Conservation (phyloP, 371 early-diverging fungal species). For the Mucor plumbeus region DNA sequence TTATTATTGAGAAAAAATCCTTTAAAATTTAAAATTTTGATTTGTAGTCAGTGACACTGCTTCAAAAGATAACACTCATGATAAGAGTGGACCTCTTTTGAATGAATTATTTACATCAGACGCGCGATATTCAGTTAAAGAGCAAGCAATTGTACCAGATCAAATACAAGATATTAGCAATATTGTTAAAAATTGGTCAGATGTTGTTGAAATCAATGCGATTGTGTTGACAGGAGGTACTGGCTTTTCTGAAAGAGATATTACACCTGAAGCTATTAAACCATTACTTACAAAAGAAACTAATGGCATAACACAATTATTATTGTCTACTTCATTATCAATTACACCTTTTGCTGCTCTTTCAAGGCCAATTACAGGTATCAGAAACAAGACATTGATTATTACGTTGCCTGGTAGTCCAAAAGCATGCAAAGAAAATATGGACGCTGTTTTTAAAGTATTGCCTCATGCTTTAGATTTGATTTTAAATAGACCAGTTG, state of each 20-base stretch:
- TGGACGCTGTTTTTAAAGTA: constrained; percentile 68
- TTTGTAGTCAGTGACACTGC: constrained; percentile 68
- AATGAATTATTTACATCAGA: constrained; percentile 38
- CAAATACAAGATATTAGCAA: constrained; percentile 55
- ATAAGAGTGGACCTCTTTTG: constrained; percentile 69
- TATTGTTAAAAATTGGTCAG: constrained; percentile 58
- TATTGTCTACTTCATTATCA: constrained; percentile 71
- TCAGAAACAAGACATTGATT: constrained; percentile 70
- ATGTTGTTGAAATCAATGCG: constrained; percentile 57
- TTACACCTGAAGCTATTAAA: constrained; percentile 86
- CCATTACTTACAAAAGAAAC: constrained; percentile 74
- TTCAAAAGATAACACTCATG: constrained; percentile 52
- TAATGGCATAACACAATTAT: constrained; percentile 77
- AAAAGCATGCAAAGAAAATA: constrained; percentile 85
- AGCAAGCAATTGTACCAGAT: constrained; percentile 60
- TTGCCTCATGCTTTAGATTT: constrained; percentile 87
- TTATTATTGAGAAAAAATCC: too few relatives aligned
- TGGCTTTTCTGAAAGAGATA: constrained; percentile 86
- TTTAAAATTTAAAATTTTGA: too few relatives aligned
- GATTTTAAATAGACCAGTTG: constrained; percentile 47
- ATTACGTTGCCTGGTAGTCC: constrained; percentile 89
- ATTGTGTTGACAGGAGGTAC: constrained; percentile 95
- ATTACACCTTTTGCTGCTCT: constrained; percentile 91
- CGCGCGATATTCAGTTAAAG: constrained; percentile 38
- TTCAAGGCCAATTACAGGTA: constrained; percentile 85